Percentiles rank a stretch among this genome's conserved stretches.
These are phyloP conservation scores for Carex cristatella DNA, from an alignment of 176 grass and related monocot genomes.

Conservation along the genomic window DNA sequence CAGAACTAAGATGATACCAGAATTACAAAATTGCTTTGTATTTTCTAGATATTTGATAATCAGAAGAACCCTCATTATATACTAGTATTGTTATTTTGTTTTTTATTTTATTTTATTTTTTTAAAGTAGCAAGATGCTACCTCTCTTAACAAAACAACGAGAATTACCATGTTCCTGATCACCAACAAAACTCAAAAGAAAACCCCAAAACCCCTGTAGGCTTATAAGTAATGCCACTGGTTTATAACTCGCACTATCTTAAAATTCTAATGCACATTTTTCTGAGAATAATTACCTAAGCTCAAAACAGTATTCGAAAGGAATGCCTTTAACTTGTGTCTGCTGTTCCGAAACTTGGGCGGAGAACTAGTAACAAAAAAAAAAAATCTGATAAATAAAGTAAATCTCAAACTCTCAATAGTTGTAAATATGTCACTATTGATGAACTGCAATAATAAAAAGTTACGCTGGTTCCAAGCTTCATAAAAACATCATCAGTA, in stretches of 20 bases:
- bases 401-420: neutral
- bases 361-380: neutral
- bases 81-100: too few relatives aligned
- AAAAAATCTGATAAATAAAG: neutral
- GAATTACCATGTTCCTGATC: too few relatives aligned
- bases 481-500: constrained; percentile 38
- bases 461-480: constrained; percentile 33
- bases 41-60: too few relatives aligned
- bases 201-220: too few relatives aligned
- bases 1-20: too few relatives aligned
- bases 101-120: too few relatives aligned
- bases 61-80: too few relatives aligned
- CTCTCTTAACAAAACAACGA: too few relatives aligned
- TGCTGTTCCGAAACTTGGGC: constrained; percentile 4
- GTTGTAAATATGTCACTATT: neutral
- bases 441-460: neutral
- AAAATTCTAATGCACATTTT: neutral
- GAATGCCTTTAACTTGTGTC: constrained; percentile 18
- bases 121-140: neutral
- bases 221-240: too few relatives aligned
- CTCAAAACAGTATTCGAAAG: constrained; percentile 45
- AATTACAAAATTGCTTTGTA: too few relatives aligned
- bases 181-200: too few relatives aligned
- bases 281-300: constrained; percentile 7
- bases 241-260: neutral